Evolutionary conservation across 1,139 yeast species (phyloP).

Genomic region (Maudiozyma humilis): DNA sequence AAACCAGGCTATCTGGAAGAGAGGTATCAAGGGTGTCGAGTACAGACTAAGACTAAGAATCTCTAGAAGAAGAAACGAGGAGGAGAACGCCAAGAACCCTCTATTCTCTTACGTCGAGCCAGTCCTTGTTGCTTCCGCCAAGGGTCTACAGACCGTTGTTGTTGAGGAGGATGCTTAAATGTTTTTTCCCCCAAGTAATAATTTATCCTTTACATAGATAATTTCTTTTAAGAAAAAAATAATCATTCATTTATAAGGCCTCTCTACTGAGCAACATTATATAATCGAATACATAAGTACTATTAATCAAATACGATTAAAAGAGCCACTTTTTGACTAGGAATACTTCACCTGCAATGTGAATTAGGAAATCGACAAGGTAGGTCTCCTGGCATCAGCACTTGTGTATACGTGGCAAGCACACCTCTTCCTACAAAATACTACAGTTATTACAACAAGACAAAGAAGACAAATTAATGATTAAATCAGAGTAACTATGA

Average conservation of each 20-base stretch:
- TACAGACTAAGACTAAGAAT: constrained; percentile 97
- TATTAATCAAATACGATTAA: constrained; percentile 2
- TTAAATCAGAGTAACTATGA: constrained; percentile 34
- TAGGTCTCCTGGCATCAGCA: too few relatives aligned
- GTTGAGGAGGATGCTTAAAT: constrained; percentile 77
- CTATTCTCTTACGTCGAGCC: constrained; percentile 98
- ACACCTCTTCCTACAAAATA: too few relatives aligned
- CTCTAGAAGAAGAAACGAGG: constrained; percentile 99
- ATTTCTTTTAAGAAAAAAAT: neutral
- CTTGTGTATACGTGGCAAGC: too few relatives aligned
- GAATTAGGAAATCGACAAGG: constrained; percentile 1
- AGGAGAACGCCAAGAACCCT: constrained; percentile 98
- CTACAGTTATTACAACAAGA: too few relatives aligned
- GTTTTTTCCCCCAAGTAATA: constrained; percentile 8
- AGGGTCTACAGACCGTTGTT: constrained; percentile 97
- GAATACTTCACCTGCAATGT: neutral
- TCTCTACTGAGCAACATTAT: constrained; percentile 1
- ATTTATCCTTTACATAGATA: constrained; percentile 2
- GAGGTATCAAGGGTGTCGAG: constrained; percentile 99
- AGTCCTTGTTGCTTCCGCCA: constrained; percentile 86
- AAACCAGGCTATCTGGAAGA: constrained; percentile 98
- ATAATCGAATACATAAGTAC: constrained; percentile 1
- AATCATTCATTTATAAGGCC: constrained; percentile 4
- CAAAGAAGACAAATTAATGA: neutral
- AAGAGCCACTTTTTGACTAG: neutral